These are phyloP conservation scores for Mayamaea pseudoterrestris DNA, from an alignment of 108 stramenopile genomes.

Conservation along the genomic window DNA sequence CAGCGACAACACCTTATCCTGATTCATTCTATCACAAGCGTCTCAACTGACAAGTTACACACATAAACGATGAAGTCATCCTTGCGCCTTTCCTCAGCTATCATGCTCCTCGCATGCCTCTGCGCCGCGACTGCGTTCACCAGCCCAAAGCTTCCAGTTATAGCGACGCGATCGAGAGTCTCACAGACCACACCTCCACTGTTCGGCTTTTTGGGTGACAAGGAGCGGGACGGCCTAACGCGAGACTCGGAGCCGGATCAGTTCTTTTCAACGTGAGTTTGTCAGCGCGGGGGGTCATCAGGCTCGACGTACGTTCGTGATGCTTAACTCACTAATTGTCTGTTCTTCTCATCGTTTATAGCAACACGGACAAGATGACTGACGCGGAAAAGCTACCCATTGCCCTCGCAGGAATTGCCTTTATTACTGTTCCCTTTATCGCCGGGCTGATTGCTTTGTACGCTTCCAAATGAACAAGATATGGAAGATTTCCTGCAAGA, in stretches of 20 bases:
- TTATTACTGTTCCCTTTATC: constrained; percentile 76
- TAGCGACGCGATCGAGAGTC: neutral
- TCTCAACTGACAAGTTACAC: too few species aligned
- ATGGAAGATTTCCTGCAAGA: neutral
- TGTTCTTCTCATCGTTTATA: constrained; percentile 6
- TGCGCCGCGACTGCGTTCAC: neutral
- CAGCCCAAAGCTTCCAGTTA: neutral
- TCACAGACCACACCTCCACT: neutral
- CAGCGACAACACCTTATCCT: too few species aligned
- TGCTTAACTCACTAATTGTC: neutral
- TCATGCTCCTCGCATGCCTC: neutral
- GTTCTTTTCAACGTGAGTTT: constrained; percentile 55
- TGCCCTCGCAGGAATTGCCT: constrained; percentile 64
- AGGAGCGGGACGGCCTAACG: constrained; percentile 48
- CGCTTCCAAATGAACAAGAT: constrained; percentile 34
- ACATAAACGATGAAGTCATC: neutral
- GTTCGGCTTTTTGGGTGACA: constrained; percentile 27
- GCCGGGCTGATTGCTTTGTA: constrained; percentile 76
- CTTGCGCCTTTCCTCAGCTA: neutral
- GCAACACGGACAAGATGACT: constrained; percentile 78
- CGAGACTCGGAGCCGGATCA: constrained; percentile 79
- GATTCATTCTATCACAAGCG: too few species aligned
- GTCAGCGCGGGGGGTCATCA: neutral
- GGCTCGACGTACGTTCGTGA: neutral
- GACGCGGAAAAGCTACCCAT: constrained; percentile 82